Percentiles rank a stretch among this genome's conserved stretches.
These are phyloP conservation scores for Fraxinus sp. DNA, from an alignment of 305 asterid genomes.

Conservation along the genomic window DNA sequence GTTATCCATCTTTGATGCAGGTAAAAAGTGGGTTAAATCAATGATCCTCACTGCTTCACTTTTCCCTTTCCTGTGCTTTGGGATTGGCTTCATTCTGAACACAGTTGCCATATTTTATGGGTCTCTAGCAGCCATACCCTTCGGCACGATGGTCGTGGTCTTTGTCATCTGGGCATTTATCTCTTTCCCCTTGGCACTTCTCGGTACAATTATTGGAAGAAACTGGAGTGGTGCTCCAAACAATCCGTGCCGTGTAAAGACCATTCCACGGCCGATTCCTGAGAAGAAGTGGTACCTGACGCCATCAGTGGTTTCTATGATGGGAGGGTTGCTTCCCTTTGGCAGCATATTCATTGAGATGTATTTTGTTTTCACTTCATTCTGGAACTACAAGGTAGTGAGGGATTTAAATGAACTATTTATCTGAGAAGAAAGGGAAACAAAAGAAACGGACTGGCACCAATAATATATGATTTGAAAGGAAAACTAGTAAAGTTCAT, in stretches of 20 bases:
- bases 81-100: conserved; percentile 50
- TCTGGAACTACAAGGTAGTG: conserved; percentile 62
- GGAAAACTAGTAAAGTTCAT: not conserved
- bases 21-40: conserved; percentile 53
- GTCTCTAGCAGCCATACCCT: conserved; percentile 60
- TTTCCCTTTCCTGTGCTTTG: conserved; percentile 58
- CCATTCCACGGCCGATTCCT: conserved; percentile 59
- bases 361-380: conserved; percentile 61
- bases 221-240: conserved; percentile 63
- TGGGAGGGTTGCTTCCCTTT: conserved; percentile 60
- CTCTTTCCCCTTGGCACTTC: conserved; percentile 54
- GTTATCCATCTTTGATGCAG: conserved; percentile 24
- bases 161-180: conserved; percentile 55
- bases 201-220: conserved; percentile 56
- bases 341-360: conserved; percentile 61
- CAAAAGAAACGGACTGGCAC: not conserved
- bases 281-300: conserved; percentile 58
- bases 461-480: not conserved
- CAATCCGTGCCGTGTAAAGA: conserved; percentile 60
- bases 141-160: conserved; percentile 57
- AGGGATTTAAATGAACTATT: not conserved
- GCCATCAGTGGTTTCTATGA: conserved; percentile 51
- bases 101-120: conserved; percentile 57
- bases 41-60: conserved; percentile 56
- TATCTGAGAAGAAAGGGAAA: not conserved